A percentile compares a stretch with the other conserved stretches of the same genome.
Conservation (phyloP, 2,329 filamentous ascomycete species). For the Capronia coronata region DNA sequence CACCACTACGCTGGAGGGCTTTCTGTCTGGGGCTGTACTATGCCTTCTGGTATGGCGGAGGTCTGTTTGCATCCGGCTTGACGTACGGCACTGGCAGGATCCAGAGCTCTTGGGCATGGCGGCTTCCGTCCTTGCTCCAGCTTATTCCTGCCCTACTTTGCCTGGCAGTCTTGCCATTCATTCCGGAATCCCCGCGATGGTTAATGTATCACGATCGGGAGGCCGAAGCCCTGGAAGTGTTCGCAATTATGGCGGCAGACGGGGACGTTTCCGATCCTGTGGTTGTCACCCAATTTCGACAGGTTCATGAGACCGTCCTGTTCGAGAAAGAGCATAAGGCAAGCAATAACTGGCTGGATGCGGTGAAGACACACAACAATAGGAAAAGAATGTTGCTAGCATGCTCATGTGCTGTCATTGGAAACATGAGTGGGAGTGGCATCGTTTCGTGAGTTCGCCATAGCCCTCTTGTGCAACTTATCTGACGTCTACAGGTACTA, state of each 20-base stretch:
- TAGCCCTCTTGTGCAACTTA: no score
- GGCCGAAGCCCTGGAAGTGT: constrained; percentile 18
- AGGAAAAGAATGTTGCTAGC: constrained; percentile 6
- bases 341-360: constrained; percentile 1
- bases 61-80: constrained; percentile 7
- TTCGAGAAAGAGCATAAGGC: constrained; percentile 7
- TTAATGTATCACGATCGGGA: constrained; percentile 24
- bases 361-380: constrained; percentile 1
- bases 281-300: constrained; percentile 1
- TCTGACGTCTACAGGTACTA: constrained; percentile 30
- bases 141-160: constrained; percentile 13
- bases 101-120: constrained; percentile 8
- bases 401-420: constrained; percentile 4
- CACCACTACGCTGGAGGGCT: constrained; percentile 3
- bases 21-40: constrained; percentile 13
- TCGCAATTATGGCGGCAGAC: constrained; percentile 6
- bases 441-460: constrained; percentile 7
- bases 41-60: constrained; percentile 8
- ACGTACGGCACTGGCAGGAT: constrained; percentile 10
- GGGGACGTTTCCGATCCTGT: constrained; percentile 1
- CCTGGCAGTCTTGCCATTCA: constrained; percentile 37
- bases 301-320: constrained; percentile 7
- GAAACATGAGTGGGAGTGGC: constrained; percentile 7
- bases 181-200: constrained; percentile 29
- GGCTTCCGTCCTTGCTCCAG: constrained; percentile 5